Evolutionary conservation across 768 basidiomycete species (phyloP).

Genomic region (Tulasnella sp.): DNA sequence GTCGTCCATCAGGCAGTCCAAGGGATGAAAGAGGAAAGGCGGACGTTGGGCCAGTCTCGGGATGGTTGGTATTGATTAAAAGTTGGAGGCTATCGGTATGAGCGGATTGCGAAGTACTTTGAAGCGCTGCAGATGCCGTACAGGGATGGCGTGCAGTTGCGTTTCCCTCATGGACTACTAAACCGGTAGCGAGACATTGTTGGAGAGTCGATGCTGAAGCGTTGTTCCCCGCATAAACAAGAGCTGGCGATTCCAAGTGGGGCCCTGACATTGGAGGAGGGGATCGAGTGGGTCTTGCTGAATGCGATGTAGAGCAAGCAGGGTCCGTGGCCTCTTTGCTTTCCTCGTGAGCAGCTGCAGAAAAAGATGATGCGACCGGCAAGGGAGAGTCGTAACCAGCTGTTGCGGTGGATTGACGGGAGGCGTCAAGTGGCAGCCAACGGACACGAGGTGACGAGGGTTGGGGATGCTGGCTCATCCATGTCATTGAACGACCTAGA

Average conservation of each 20-base stretch:
- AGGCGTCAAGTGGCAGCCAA: not conserved
- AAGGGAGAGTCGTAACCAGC: too few relatives aligned
- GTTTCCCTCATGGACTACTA: not conserved
- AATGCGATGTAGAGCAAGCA: not conserved
- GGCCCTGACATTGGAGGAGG: not conserved
- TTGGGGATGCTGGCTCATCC: not conserved
- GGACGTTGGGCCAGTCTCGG: too few relatives aligned
- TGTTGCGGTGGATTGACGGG: not conserved
- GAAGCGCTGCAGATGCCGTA: not conserved
- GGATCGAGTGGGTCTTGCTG: not conserved
- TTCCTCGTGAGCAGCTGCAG: not conserved
- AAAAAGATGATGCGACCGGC: not conserved
- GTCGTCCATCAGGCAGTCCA: too few relatives aligned
- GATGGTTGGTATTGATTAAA: too few relatives aligned
- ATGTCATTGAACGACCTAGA: not conserved
- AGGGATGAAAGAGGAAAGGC: too few relatives aligned
- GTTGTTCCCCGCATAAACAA: not conserved
- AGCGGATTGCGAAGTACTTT: not conserved
- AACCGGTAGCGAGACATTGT: not conserved
- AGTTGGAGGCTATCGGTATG: too few relatives aligned
- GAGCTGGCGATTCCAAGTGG: not conserved
- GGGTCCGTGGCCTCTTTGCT: not conserved
- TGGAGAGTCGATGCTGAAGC: not conserved
- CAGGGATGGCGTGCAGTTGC: not conserved
- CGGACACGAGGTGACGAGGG: not conserved